Base-by-base conservation (phyloP, 164 flowering plant genomes). In the Pachysandra terminalis region DNA sequence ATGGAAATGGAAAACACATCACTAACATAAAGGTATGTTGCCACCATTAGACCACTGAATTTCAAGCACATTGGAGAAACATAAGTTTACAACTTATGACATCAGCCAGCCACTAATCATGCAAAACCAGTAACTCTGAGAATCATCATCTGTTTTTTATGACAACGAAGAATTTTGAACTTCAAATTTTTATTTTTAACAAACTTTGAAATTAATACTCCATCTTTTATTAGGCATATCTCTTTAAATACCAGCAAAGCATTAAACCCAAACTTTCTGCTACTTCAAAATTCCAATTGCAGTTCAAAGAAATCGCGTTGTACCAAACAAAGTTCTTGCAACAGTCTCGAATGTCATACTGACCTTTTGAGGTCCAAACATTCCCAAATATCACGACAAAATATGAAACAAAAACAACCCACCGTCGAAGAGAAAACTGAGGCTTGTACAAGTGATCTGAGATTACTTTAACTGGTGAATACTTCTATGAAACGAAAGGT, bases 31-130 rank as follows among this genome's bases (percentile, higher is more conserved):
- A 10, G 45, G 5, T 40, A 40, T 40, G 45, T 40, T 40, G 5
- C 45, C 26, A 66, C 60, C 59, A 65, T 41, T 19, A 27, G 17
- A 41, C 24, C 60, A 32, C 40, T 59, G 41, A 64, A 53, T 19
- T 35, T 66, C 27, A 45, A 15, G 6, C 51, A 60, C 37, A 3
- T 32, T 7, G 37, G 37, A 32, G 7, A 32, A 32, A 32, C 37
- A 32, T 32, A 32, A 32, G 37, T n/a, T n/a, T n/a, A 32, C 41
- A 51, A 45, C 7, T 24, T 56, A 41, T 45, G 16, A 19, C 27
- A 26, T 52, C 40, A 25, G 57, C 17, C 9, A 9, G 37, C 10
- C 58, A 64, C 9, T 23, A 24, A 17, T 51, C 58, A 17, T 56
- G n/a, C 53, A 15, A 9, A 62, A 10, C 10, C 8, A 54, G 21